Percentiles rank a stretch among this genome's conserved stretches.
Evolutionary conservation across 768 basidiomycete genomes (phyloP).

Genomic region (Pleurotus pulmonarius): DNA sequence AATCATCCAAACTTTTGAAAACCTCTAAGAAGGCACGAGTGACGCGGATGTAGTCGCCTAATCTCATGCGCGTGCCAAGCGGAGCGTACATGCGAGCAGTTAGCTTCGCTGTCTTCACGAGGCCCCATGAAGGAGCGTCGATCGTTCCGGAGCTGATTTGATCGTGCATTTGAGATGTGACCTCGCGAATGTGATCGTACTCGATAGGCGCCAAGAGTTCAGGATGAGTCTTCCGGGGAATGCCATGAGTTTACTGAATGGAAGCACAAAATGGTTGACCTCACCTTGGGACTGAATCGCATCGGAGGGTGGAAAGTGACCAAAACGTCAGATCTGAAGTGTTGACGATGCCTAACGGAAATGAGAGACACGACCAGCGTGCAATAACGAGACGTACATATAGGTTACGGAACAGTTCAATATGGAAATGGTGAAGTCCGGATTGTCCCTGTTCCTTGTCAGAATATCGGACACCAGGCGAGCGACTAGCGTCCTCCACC

Average conservation of each 20-base stretch:
- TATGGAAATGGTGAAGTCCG: conserved; percentile 69
- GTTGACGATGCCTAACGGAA: conserved; percentile 30
- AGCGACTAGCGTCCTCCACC: conserved; percentile 50
- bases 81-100: conserved; percentile 83
- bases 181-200: conserved; percentile 51
- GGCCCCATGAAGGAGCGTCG: conserved; percentile 82
- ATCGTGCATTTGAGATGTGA: conserved; percentile 61
- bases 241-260: conserved; percentile 1
- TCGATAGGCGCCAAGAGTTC: conserved; percentile 69
- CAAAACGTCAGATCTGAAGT: conserved; percentile 85
- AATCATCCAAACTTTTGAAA: conserved; percentile 49
- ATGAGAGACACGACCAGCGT: background rate
- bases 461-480: conserved; percentile 78
- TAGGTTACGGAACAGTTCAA: conserved; percentile 81
- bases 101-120: conserved; percentile 70
- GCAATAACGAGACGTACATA: conserved; percentile 41
- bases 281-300: conserved; percentile 60
- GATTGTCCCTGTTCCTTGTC: conserved; percentile 60
- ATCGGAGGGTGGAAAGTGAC: conserved; percentile 78
- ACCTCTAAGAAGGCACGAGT: conserved; percentile 72
- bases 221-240: conserved; percentile 51
- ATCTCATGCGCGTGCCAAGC: conserved; percentile 78
- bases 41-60: conserved; percentile 82
- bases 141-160: conserved; percentile 75
- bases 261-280: background rate